Evolutionary conservation across 306 rosid species (phyloP), one percentile per base, ranked within the genome.

Genomic region (Betula pendula): DNA sequence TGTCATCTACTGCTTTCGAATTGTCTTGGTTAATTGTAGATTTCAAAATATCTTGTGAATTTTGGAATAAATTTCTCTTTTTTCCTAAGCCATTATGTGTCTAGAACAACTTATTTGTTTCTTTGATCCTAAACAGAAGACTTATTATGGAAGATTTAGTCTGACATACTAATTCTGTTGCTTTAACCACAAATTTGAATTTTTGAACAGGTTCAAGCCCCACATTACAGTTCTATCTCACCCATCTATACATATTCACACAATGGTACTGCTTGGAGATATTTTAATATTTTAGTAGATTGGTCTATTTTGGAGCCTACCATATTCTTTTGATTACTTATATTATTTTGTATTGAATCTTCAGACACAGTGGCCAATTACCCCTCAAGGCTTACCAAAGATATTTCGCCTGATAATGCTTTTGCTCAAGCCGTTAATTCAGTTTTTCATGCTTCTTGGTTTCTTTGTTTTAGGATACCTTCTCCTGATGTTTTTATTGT

Each of bases 401-500:
- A 87, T 95, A 87, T 80, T 95, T 68, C 83, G 80, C 67, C 90
- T 90, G 19, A 63, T 86, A 47, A 73, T 86, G 79, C 93, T 95
- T 75, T 72, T 95, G 77, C 74, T 95, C 80, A 92, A 95, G 88
- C 93, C 96, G 24, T 65, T 95, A 79, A 66, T 89, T 87, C 98
- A 95, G 67, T 74, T 89, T 81, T 20, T 87, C 16, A 77, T 72
- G 88, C 96, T 95, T 74, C 99, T 95, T 95, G 97, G 97, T 95
- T 79, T 85, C 97, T 95, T 82, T 86, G 92, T 71, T 29, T 88
- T 42, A 90, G 85, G 79, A 87, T 92, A 79, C 84, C 87, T 35
- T 79, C 91, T 72, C 99, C 99, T 63, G 93, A 90, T 88, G 85
- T 95, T 73, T 95, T 92, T 76, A 65, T 95, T 27, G 97, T 87